Percentiles rank a stretch among this genome's conserved stretches.
Evolutionary conservation across 306 rosid species (phyloP).

Genomic region (Citrullus colocynthis): DNA sequence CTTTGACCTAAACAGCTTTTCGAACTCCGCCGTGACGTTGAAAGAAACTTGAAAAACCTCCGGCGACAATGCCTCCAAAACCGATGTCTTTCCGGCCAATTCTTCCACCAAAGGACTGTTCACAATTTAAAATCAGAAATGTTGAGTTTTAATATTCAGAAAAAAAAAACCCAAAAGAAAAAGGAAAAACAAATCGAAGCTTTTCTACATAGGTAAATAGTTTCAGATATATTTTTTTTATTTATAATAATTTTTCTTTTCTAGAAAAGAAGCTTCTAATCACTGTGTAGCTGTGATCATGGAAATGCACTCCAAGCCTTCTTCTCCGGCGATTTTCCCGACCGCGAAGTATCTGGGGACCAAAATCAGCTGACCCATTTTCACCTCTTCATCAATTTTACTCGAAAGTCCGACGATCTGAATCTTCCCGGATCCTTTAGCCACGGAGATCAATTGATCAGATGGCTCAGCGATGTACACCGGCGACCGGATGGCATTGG

Average conservation of each 20-base stretch:
- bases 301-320: constrained; percentile 39
- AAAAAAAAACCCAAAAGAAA: not conserved
- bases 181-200: not conserved
- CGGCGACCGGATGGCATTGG: constrained; percentile 28
- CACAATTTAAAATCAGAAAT: not conserved
- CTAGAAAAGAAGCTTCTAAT: too few relatives aligned
- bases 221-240: too few relatives aligned
- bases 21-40: constrained; percentile 28
- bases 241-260: too few relatives aligned
- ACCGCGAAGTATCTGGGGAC: constrained; percentile 40
- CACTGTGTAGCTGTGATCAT: constrained; percentile 26
- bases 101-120: constrained; percentile 43
- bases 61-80: constrained; percentile 32
- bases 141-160: not conserved
- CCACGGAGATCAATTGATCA: constrained; percentile 36
- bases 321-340: constrained; percentile 34
- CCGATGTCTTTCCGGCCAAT: constrained; percentile 28
- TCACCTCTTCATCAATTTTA: constrained; percentile 22
- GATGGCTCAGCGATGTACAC: constrained; percentile 14
- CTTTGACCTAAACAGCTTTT: constrained; percentile 26
- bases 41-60: constrained; percentile 26
- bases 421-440: constrained; percentile 28
- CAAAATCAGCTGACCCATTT: constrained; percentile 36
- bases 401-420: constrained; percentile 39
- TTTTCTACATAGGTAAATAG: too few relatives aligned